Evolutionary conservation across 2,329 filamentous ascomycete species (phyloP), one percentile per base, ranked within the genome.

Genomic region (Stenocarpella maydis): DNA sequence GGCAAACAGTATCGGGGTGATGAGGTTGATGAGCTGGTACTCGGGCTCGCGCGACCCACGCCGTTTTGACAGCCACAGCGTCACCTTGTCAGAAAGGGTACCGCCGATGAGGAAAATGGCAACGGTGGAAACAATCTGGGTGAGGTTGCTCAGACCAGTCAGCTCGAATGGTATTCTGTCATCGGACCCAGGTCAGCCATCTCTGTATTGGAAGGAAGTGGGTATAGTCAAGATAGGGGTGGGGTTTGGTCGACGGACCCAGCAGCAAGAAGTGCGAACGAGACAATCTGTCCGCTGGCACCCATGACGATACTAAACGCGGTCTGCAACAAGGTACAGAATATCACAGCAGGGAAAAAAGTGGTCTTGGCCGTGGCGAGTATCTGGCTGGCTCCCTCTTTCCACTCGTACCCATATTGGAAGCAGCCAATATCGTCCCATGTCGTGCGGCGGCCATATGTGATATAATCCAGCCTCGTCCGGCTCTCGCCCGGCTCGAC

Each of bases 391-490:
- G 53, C 74, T 0, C 74, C 76, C 26, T 71, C 68, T 49, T 66
- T 65, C 74, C 74, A 77, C 58, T 77, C 73, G 55, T 74, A 73
- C 1, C 74, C 75, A 66, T 71, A 70, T 39, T 76, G 75, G 70
- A 80, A 77, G 43, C 80, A 34, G 41, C 75, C 76, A 15, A 80
- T 64, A 49, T 79, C 76, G 12, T 77, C 76, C 71, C 74, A 75
- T 14, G 68, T 28, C 0, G 77, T 77, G 12, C 78, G 76, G 1
- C 65, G 67, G 2, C 73, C 73, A 64, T 77, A 78, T 2, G 61
- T 70, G 4, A 63, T 53, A 41, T 71, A 69, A 70, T 80, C 77
- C 19, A 79, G 64, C 6, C 72, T 72, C 2, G 77, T 74, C 3
- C 76, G 74, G 65, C 69, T 73, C 64, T 75, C 68, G 15, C 76